Evolutionary conservation across 345 rosid genomes (phyloP).

Genomic region (Ailanthus altissimus): DNA sequence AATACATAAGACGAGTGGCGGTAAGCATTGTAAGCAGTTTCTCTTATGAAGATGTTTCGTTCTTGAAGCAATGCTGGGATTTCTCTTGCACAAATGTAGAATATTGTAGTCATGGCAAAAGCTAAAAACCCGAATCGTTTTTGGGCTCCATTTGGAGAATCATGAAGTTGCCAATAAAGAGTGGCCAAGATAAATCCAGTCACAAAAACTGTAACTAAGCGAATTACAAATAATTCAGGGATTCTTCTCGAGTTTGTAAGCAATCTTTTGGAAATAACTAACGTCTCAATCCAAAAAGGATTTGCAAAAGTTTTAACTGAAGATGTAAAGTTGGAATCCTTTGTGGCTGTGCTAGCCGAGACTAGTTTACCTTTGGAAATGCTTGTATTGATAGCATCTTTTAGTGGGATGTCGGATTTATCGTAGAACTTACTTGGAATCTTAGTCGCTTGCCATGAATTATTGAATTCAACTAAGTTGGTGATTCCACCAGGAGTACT

Average conservation of each 20-base stretch:
- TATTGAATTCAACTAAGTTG: constrained; percentile 72
- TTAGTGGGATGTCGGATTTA: constrained; percentile 44
- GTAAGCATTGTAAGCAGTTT: constrained; percentile 91
- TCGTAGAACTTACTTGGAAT: constrained; percentile 14
- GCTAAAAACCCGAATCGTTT: constrained; percentile 87
- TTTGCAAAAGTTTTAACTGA: too few species aligned
- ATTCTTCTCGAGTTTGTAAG: constrained; percentile 70
- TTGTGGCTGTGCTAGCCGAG: too few species aligned
- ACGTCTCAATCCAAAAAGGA: too few species aligned
- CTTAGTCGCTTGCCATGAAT: constrained; percentile 46
- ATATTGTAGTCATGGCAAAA: constrained; percentile 83
- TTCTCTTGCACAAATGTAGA: constrained; percentile 92
- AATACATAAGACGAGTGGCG: constrained; percentile 84
- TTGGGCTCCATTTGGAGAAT: constrained; percentile 78
- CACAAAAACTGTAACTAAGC: constrained; percentile 67
- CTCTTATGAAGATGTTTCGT: constrained; percentile 90
- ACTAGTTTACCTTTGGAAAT: constrained; percentile 77
- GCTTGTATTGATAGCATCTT: constrained; percentile 78
- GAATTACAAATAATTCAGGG: constrained; percentile 78
- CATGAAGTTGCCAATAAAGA: constrained; percentile 71
- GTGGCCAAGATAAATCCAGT: constrained; percentile 84
- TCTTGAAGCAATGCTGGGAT: constrained; percentile 88
- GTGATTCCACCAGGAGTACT: constrained; percentile 60
- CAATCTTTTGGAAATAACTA: too few species aligned
- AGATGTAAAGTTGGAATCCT: too few species aligned